Conservation (phyloP, 164 flowering plant species). For the Platanus orientalis region DNA sequence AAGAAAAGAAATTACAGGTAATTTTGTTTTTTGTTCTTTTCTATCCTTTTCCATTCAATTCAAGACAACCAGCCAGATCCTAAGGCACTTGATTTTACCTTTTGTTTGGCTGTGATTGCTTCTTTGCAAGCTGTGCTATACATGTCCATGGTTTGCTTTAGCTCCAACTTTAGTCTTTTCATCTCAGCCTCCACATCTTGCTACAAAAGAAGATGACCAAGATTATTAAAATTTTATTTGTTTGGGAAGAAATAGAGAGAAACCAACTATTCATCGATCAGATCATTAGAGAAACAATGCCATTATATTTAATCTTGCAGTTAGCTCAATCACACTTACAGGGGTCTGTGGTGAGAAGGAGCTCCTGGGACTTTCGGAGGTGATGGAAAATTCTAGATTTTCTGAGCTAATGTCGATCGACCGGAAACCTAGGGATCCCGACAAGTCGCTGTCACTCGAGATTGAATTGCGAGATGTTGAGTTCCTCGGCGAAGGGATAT, state of each 20-base stretch:
- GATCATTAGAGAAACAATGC: too few species aligned
- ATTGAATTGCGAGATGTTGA: constrained; percentile 23
- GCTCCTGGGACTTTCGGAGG: constrained; percentile 8
- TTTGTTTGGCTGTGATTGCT: constrained; percentile 58
- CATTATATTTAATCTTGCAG: too few species aligned
- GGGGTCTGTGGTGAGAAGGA: constrained; percentile 14
- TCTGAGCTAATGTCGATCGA: constrained; percentile 34
- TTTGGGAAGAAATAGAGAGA: too few species aligned
- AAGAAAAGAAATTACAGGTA: too few species aligned
- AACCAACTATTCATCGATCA: too few species aligned
- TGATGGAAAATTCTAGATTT: constrained; percentile 27
- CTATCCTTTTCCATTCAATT: too few species aligned
- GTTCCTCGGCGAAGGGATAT: constrained; percentile 6
- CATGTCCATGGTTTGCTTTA: constrained; percentile 76
- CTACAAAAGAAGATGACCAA: constrained; percentile 28
- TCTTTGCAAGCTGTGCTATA: constrained; percentile 72
- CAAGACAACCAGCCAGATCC: too few species aligned
- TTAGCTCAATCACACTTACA: too few species aligned
- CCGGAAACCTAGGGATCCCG: constrained; percentile 14
- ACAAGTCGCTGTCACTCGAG: constrained; percentile 24
- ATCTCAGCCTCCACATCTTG: constrained; percentile 57
- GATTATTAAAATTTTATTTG: too few species aligned
- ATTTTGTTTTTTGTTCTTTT: too few species aligned
- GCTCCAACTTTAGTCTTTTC: constrained; percentile 56
- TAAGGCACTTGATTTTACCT: constrained; percentile 35